Conservation (phyloP, 2,329 filamentous ascomycete species). For the Aciculosporium take region DNA sequence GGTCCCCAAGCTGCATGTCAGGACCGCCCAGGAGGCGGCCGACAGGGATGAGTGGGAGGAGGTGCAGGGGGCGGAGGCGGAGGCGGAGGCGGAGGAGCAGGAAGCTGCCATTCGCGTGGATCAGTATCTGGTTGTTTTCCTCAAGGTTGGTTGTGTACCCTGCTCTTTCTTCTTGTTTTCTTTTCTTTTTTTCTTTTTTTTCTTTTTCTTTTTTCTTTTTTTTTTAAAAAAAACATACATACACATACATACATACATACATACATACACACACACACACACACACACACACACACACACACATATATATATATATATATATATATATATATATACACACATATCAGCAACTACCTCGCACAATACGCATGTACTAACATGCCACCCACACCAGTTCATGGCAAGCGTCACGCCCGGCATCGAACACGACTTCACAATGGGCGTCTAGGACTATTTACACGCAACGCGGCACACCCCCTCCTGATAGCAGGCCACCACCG, state of each 20-base stretch:
- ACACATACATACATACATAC: no score
- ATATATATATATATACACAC: no score
- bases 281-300: no score
- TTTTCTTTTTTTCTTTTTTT: no score
- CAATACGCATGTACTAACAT: neutral
- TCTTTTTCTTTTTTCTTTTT: no score
- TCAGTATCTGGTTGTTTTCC: conserved; percentile 74
- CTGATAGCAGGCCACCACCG: no score
- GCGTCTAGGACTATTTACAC: conserved; percentile 43
- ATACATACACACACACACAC: no score
- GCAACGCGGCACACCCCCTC: no score
- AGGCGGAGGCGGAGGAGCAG: conserved; percentile 49
- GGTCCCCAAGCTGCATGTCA: conserved; percentile 49
- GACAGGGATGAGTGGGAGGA: conserved; percentile 53
- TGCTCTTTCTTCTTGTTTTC: neutral
- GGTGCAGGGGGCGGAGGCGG: conserved; percentile 43
- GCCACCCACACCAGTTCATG: conserved; percentile 41
- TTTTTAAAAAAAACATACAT: no score
- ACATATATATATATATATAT: no score
- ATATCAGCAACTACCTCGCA: no score
- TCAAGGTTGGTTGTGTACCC: conserved; percentile 56
- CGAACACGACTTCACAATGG: conserved; percentile 97
- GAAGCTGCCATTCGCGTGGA: conserved; percentile 77
- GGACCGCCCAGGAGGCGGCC: conserved; percentile 35
- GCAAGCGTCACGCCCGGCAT: conserved; percentile 90